Conservation (phyloP, 1,139 yeast species). For the Saccharomyces hybrid region DNA sequence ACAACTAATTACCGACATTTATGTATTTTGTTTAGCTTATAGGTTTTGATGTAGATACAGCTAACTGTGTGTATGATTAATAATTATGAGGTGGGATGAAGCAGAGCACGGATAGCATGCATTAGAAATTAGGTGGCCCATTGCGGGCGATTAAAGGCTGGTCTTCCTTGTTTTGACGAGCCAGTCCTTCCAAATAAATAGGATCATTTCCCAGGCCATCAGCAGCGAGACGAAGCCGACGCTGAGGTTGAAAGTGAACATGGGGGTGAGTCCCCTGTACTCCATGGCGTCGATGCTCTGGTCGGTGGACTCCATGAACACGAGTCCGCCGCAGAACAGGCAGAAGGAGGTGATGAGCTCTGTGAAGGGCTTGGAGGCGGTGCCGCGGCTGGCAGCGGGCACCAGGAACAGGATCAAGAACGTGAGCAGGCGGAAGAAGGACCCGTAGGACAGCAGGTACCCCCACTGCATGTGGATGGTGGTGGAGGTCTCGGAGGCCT, state of each 20-base stretch:
- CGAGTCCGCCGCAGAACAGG: constrained; percentile 77
- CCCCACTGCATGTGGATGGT: constrained; percentile 91
- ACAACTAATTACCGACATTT: no score
- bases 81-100: no score
- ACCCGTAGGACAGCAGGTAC: constrained; percentile 63
- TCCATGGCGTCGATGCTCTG: constrained; percentile 78
- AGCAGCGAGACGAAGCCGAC: constrained; percentile 70
- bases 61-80: no score
- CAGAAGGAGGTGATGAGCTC: constrained; percentile 75
- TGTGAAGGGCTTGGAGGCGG: constrained; percentile 70
- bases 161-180: constrained; percentile 27
- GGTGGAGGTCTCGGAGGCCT: constrained; percentile 71
- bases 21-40: no score
- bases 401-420: constrained; percentile 50
- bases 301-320: constrained; percentile 87
- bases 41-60: no score
- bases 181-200: constrained; percentile 59
- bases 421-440: constrained; percentile 66
- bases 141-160: background rate
- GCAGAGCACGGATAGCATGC: no score
- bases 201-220: constrained; percentile 85
- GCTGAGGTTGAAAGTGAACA: constrained; percentile 83
- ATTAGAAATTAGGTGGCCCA: no score
- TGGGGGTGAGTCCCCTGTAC: constrained; percentile 75
- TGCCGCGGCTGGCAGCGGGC: constrained; percentile 37